These are phyloP conservation scores for Arachis monticola DNA, from an alignment of 331 rosid species.

Conservation along the genomic window DNA sequence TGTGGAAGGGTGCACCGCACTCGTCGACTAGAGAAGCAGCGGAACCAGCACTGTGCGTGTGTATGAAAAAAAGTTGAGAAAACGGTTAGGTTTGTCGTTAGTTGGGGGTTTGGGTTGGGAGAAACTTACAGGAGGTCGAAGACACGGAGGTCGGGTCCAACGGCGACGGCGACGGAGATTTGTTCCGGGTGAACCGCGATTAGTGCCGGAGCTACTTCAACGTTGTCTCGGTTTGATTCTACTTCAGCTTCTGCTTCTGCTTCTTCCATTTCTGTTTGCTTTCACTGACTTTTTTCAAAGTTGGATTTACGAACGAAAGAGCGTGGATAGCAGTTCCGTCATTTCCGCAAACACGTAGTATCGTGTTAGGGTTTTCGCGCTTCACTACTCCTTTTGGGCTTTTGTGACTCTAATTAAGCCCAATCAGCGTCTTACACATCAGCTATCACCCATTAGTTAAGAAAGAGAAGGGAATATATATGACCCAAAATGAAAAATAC, in stretches of 20 bases:
- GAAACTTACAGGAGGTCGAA: conserved; percentile 67
- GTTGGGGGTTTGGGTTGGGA: neutral
- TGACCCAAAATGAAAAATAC: no score
- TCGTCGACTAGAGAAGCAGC: conserved; percentile 65
- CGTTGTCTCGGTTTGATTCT: conserved; percentile 49
- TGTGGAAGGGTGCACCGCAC: conserved; percentile 44
- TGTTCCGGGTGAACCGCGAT: conserved; percentile 75
- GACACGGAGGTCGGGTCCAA: conserved; percentile 84
- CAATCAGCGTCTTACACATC: no score
- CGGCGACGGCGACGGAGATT: conserved; percentile 65
- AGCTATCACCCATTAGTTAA: neutral
- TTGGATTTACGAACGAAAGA: neutral
- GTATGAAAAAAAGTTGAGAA: neutral
- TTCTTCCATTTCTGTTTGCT: neutral
- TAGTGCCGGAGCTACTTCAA: conserved; percentile 87
- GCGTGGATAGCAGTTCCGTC: neutral
- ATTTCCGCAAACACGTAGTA: neutral
- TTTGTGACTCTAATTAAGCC: neutral
- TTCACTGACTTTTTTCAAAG: neutral
- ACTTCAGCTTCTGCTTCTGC: conserved; percentile 52
- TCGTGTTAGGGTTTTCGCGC: conserved; percentile 53
- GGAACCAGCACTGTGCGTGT: conserved; percentile 53
- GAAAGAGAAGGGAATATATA: no score
- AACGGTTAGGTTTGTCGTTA: neutral
- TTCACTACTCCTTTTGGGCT: conserved; percentile 30